A percentile compares a stretch with the other conserved stretches of the same genome.
phyloP scores from a whole-genome alignment of 768 basidiomycete species.

The Lactarius sp. region DNA sequence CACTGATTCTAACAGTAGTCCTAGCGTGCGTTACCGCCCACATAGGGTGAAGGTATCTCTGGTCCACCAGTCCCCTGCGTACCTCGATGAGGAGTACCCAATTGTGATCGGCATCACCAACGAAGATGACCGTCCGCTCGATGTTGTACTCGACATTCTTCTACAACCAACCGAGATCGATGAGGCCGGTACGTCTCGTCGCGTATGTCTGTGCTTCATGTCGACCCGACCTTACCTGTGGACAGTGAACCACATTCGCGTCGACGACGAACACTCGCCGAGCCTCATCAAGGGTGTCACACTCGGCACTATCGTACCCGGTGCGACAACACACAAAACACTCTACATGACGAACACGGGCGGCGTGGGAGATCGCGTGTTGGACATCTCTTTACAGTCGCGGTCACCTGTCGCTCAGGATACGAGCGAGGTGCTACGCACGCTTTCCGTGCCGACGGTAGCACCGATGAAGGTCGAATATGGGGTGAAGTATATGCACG shows the following conservation, averaged over 20 bases:
- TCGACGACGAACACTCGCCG: constrained; percentile 61
- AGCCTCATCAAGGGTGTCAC: constrained; percentile 69
- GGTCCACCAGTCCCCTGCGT: constrained; percentile 61
- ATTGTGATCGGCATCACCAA: constrained; percentile 69
- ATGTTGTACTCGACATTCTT: constrained; percentile 66
- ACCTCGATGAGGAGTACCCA: constrained; percentile 75
- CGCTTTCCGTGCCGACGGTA: constrained; percentile 62
- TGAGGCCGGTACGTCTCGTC: constrained; percentile 49
- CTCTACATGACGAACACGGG: constrained; percentile 60
- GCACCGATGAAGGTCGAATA: constrained; percentile 54
- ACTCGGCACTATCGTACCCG: constrained; percentile 60
- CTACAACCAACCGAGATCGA: constrained; percentile 79
- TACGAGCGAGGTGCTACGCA: constrained; percentile 58
- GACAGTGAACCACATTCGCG: constrained; percentile 54
- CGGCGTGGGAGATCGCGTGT: constrained; percentile 59
- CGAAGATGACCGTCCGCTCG: constrained; percentile 61
- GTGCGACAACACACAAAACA: constrained; percentile 53
- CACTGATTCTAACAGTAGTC: constrained; percentile 9
- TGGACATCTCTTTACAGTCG: constrained; percentile 81
- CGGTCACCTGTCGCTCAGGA: constrained; percentile 32
- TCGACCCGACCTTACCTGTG: not conserved
- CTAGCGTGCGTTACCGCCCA: constrained; percentile 57
- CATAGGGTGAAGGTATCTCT: constrained; percentile 55
- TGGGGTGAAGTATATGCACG: constrained; percentile 49
- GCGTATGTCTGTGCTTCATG: not conserved